These are phyloP conservation scores for Russula virescens DNA, from an alignment of 768 basidiomycete genomes.

Conservation along the genomic window DNA sequence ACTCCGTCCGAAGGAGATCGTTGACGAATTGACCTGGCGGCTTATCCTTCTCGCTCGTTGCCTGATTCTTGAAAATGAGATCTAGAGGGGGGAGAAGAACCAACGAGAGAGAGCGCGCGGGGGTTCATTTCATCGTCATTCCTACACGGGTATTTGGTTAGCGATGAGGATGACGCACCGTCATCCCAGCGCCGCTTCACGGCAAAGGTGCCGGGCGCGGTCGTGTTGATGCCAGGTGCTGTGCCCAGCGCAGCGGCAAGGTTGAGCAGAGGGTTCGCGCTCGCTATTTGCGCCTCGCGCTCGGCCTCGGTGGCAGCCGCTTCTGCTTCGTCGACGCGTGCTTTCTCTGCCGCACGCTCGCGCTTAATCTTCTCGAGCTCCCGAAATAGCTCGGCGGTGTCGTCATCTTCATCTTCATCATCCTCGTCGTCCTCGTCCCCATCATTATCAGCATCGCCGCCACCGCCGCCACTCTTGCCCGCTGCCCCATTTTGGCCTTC, in stretches of 20 bases:
- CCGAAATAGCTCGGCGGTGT: slow-evolving; percentile 87
- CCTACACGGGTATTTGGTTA: not conserved
- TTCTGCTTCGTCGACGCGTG: slow-evolving; percentile 70
- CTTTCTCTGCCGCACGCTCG: slow-evolving; percentile 92
- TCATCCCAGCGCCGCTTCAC: slow-evolving; percentile 96
- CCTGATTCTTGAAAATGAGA: slow-evolving; percentile 98
- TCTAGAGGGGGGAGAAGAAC: slow-evolving; percentile 48
- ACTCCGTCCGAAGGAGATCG: slow-evolving; percentile 88
- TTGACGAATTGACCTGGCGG: slow-evolving; percentile 84
- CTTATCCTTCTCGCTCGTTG: slow-evolving; percentile 61
- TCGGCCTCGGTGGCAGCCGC: slow-evolving; percentile 51
- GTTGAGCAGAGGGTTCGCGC: slow-evolving; percentile 82
- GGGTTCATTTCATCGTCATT: not conserved
- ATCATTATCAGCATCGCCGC: slow-evolving; percentile 28
- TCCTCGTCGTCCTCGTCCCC: slow-evolving; percentile 52
- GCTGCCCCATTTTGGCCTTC: slow-evolving; percentile 27
- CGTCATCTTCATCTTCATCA: slow-evolving; percentile 71
- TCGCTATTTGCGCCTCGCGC: slow-evolving; percentile 80
- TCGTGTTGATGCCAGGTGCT: slow-evolving; percentile 64
- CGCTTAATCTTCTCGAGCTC: slow-evolving; percentile 99
- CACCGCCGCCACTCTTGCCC: slow-evolving; percentile 32
- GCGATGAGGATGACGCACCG: slow-evolving; percentile 45
- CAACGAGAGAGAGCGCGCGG: too few relatives aligned
- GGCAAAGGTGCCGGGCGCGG: slow-evolving; percentile 75
- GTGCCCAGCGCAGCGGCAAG: slow-evolving; percentile 87